Conservation (phyloP, 805 yeast species). For the Candida railenensis region DNA sequence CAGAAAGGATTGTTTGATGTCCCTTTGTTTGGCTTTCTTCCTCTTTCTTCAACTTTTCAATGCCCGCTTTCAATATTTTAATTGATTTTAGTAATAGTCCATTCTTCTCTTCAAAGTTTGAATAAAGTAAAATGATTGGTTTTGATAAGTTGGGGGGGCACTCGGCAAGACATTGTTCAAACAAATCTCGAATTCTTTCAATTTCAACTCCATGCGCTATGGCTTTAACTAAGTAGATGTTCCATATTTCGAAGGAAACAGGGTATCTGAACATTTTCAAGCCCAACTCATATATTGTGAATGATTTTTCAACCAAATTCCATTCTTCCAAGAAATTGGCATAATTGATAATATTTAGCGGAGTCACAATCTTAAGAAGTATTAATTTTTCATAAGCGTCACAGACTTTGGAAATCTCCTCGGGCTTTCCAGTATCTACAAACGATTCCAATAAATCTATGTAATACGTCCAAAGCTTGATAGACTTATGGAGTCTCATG, state of each 20-base stretch:
- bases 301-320: conserved; percentile 47
- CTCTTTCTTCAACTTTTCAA: conserved; percentile 10
- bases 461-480: conserved; percentile 70
- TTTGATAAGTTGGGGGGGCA: conserved; percentile 51
- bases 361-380: conserved; percentile 63
- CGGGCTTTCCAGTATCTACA: conserved; percentile 17
- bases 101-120: conserved; percentile 56
- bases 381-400: conserved; percentile 29
- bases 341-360: conserved; percentile 62
- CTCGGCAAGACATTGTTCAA: conserved; percentile 58
- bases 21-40: not conserved
- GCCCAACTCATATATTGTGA: conserved; percentile 67
- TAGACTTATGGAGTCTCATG: conserved; percentile 56
- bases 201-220: conserved; percentile 20
- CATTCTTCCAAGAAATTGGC: conserved; percentile 57
- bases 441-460: conserved; percentile 66
- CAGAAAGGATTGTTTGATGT: not conserved
- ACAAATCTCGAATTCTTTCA: conserved; percentile 59
- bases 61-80: conserved; percentile 18
- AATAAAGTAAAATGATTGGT: conserved; percentile 53
- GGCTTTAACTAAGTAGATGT: conserved; percentile 57
- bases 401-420: conserved; percentile 15
- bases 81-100: conserved; percentile 53
- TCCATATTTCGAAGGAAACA: conserved; percentile 64
- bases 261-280: conserved; percentile 60